Evolutionary conservation across 805 yeast species (phyloP).

Genomic region (Lachancea nothofagi): DNA sequence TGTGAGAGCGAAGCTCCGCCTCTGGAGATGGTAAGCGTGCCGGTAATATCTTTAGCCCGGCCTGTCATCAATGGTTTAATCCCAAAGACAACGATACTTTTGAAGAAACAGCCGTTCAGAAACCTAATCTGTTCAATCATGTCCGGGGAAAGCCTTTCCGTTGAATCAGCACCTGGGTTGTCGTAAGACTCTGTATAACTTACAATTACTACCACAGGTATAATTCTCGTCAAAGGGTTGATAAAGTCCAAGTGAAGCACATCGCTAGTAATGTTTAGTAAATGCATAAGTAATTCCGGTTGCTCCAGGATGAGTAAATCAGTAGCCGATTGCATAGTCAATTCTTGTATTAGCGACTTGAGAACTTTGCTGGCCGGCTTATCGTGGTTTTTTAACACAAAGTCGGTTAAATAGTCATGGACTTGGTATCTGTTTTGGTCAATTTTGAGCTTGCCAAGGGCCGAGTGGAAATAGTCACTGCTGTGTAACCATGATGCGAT

Average conservation of each 20-base stretch:
- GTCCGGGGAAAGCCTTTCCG: constrained; percentile 15
- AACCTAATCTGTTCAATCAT: constrained; percentile 27
- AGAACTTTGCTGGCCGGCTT: constrained; percentile 76
- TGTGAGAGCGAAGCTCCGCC: constrained; percentile 44
- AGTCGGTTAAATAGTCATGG: constrained; percentile 44
- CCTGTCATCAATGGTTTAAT: constrained; percentile 72
- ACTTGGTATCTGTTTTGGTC: constrained; percentile 25
- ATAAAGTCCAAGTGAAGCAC: constrained; percentile 26
- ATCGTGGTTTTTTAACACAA: constrained; percentile 37
- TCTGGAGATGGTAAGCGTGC: constrained; percentile 52
- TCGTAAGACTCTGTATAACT: constrained; percentile 19
- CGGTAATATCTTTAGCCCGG: constrained; percentile 76
- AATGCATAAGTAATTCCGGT: constrained; percentile 29
- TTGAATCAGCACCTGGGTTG: constrained; percentile 14
- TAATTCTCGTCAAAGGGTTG: constrained; percentile 22
- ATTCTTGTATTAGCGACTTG: constrained; percentile 56
- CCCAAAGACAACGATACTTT: constrained; percentile 34
- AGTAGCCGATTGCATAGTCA: constrained; percentile 42
- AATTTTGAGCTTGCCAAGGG: constrained; percentile 23
- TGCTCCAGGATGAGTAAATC: constrained; percentile 27
- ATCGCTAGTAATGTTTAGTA: constrained; percentile 25
- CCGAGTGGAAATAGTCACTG: constrained; percentile 14
- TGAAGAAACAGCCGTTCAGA: constrained; percentile 19
- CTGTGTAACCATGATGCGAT: constrained; percentile 30
- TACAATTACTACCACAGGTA: constrained; percentile 24